Base-by-base conservation (phyloP, 129 eudicot species). In the Artemisia argyi region DNA sequence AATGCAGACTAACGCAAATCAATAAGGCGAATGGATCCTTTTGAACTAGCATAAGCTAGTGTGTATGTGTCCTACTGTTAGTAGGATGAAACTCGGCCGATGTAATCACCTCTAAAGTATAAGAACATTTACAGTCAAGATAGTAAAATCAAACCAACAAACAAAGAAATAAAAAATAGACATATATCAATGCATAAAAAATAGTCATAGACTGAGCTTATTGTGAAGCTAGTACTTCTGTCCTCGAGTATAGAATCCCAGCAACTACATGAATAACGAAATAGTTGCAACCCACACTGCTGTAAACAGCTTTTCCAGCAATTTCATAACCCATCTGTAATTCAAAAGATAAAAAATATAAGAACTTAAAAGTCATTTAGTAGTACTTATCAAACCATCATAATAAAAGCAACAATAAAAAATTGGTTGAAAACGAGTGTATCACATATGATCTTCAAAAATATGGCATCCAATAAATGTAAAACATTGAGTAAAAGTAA, bases 81-180 rank as follows among this genome's bases (percentile, higher is more conserved):
- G 87, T 83, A 73, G 98, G 98, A 85, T 93, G 98, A 81, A 93
- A 93, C 85, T 89, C 98, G 35, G 98, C 98, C 53, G 86, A 87
- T 51, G 98, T 93, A 75, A 93, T 93, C 74, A 93, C 98, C 96
- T 93, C 98, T 93, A 95, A 78, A 72, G 60, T 18, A 57, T 70
- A 73, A 68, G 56, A 20, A 53, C 71, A 54, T 50, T 8, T 51
- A 66, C 18, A 10, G 54, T 20, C 47, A 80, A 76, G 58, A 61
- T 44, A 12, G 54, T 44, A 54, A 55, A 54, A 70, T 15, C 30
- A 32, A 2, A 7, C 65, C 30, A 70, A 42, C 9, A 70, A 76
- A 26, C 63, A 8, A 77, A 19, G 14, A 71, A 17, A 24, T 19
- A 50, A 17, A 39, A 16, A 28, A 61, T 50, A 48, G n/a, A 19